Evolutionary conservation across 2,329 filamentous ascomycete genomes (phyloP).

Genomic region (Paecilomyces sp.): DNA sequence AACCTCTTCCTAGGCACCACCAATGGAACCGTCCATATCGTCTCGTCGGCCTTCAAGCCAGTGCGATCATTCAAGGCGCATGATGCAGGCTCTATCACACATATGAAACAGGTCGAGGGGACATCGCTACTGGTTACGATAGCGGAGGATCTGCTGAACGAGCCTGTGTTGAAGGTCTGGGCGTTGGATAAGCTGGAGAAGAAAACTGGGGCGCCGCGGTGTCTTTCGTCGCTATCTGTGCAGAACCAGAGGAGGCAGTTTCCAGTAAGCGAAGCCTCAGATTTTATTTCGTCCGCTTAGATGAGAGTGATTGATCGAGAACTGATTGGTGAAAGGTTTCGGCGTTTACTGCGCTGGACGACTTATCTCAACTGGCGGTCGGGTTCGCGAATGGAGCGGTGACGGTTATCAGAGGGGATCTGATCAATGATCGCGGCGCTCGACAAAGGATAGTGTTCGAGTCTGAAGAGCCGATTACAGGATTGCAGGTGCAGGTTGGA

Average conservation of each 20-base stretch:
- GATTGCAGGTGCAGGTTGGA: constrained; percentile 66
- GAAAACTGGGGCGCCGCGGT: constrained; percentile 84
- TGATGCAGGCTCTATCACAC: constrained; percentile 67
- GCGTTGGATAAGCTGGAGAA: constrained; percentile 88
- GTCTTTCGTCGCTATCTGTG: constrained; percentile 76
- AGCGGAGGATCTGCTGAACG: constrained; percentile 76
- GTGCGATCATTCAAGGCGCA: constrained; percentile 81
- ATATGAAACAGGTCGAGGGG: constrained; percentile 86
- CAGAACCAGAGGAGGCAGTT: constrained; percentile 89
- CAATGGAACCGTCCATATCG: constrained; percentile 79
- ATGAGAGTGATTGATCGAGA: not conserved
- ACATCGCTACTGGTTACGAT: constrained; percentile 77
- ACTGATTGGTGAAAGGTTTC: constrained; percentile 47
- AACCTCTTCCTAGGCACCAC: constrained; percentile 82
- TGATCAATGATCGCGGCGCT: constrained; percentile 90
- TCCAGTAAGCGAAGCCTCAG: constrained; percentile 52
- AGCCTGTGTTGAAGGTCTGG: constrained; percentile 95
- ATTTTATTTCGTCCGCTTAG: not conserved
- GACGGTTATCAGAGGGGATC: constrained; percentile 83
- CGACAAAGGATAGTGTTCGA: constrained; percentile 94
- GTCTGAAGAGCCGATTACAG: constrained; percentile 92
- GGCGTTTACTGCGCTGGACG: constrained; percentile 78
- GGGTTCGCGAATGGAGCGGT: constrained; percentile 95
- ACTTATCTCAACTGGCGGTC: constrained; percentile 86
- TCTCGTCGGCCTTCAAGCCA: constrained; percentile 81